Percentiles rank a stretch among this genome's conserved stretches.
phyloP scores from a whole-genome alignment of 83 land plant genomes.

The Larix sibirica region DNA sequence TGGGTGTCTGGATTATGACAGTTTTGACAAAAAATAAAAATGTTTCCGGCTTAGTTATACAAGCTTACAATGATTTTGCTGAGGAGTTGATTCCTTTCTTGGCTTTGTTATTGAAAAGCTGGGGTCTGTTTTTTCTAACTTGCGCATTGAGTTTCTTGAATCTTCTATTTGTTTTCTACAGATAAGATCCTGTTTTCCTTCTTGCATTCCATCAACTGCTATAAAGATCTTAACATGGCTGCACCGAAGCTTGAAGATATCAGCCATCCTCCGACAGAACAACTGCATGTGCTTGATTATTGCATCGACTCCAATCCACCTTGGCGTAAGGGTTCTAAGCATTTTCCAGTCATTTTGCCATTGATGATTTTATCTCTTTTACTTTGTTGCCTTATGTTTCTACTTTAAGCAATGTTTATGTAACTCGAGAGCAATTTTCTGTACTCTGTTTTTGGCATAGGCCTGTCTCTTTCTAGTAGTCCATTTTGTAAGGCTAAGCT shows the following conservation, averaged over 20 bases:
- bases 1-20: no score
- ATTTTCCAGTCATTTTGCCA: neutral
- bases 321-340: constrained; percentile 47
- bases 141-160: no score
- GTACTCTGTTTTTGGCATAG: neutral
- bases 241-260: constrained; percentile 72
- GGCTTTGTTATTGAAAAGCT: no score
- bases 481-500: constrained; percentile 11
- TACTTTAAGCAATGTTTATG: neutral
- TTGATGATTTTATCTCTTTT: neutral
- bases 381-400: neutral
- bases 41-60: no score
- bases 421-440: neutral
- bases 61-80: no score
- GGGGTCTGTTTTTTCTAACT: no score
- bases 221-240: constrained; percentile 18
- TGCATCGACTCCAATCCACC: constrained; percentile 80
- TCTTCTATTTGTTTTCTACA: no score
- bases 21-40: no score
- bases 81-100: no score
- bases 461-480: neutral
- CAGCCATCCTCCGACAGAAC: constrained; percentile 69
- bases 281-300: constrained; percentile 67
- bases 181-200: no score
- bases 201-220: no score